Percentiles rank a stretch among this genome's conserved stretches.
Conservation (phyloP, 257 asterid genomes). For the Gentiana dahurica region DNA sequence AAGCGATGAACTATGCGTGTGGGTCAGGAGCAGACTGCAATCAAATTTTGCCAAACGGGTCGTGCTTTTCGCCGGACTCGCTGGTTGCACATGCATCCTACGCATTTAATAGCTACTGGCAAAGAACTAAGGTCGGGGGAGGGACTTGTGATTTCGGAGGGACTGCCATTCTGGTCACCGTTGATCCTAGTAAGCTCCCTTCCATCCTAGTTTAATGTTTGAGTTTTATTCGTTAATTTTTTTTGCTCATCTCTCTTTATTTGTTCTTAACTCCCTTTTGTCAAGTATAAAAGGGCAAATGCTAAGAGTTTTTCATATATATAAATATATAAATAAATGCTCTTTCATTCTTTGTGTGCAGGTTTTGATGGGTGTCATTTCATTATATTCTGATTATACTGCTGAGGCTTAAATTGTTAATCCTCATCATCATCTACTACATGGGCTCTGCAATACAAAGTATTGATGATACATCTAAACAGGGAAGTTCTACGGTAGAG, state of each 20-base stretch:
- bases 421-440: too few species aligned
- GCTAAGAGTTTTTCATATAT: too few species aligned
- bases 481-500: too few species aligned
- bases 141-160: constrained; percentile 94
- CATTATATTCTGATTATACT: constrained; percentile 28
- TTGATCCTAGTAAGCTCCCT: constrained; percentile 70
- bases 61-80: constrained; percentile 75
- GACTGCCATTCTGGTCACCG: constrained; percentile 73
- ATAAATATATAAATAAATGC: background rate
- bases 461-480: too few species aligned
- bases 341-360: constrained; percentile 12
- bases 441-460: too few species aligned
- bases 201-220: too few species aligned
- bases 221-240: too few species aligned
- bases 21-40: constrained; percentile 84
- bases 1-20: constrained; percentile 93
- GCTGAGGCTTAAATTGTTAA: too few species aligned
- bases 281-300: too few species aligned
- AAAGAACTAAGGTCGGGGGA: constrained; percentile 59
- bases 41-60: constrained; percentile 54
- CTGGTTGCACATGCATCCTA: constrained; percentile 81
- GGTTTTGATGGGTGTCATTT: constrained; percentile 82
- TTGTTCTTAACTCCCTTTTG: too few species aligned
- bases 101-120: constrained; percentile 93
- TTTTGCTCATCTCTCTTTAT: too few species aligned